These are phyloP conservation scores for Gossypium mustelinum DNA, from an alignment of 345 rosid genomes.

Conservation along the genomic window DNA sequence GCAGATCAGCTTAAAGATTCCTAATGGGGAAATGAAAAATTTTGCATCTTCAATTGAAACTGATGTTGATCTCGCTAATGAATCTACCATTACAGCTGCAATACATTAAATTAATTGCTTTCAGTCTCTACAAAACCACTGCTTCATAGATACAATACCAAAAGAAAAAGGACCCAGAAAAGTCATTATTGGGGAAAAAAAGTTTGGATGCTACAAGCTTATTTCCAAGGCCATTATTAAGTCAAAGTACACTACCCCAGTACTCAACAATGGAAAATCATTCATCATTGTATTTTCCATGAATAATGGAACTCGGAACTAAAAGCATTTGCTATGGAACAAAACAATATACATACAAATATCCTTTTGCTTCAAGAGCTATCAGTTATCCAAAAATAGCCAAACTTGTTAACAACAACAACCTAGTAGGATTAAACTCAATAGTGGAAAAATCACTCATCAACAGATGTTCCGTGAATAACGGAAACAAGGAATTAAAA, in stretches of 20 bases:
- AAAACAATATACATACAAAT: neutral
- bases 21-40: neutral
- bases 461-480: neutral
- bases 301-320: neutral
- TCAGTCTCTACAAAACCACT: neutral
- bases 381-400: neutral
- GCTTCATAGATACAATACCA: conserved; percentile 3
- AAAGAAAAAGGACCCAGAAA: neutral
- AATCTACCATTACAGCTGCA: neutral
- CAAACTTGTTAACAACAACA: neutral
- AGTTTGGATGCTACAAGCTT: neutral
- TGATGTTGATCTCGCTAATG: neutral
- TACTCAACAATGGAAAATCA: neutral
- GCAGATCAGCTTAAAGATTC: neutral
- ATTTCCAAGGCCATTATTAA: neutral
- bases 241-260: neutral
- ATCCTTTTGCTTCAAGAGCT: conserved; percentile 1
- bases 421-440: neutral
- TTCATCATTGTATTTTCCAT: neutral
- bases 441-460: neutral
- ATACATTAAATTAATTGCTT: neutral
- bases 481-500: too few relatives aligned
- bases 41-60: neutral
- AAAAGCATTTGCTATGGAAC: neutral
- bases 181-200: neutral